Evolutionary conservation across 441 rosid genomes (phyloP).

Genomic region (Erysimum cheiri): DNA sequence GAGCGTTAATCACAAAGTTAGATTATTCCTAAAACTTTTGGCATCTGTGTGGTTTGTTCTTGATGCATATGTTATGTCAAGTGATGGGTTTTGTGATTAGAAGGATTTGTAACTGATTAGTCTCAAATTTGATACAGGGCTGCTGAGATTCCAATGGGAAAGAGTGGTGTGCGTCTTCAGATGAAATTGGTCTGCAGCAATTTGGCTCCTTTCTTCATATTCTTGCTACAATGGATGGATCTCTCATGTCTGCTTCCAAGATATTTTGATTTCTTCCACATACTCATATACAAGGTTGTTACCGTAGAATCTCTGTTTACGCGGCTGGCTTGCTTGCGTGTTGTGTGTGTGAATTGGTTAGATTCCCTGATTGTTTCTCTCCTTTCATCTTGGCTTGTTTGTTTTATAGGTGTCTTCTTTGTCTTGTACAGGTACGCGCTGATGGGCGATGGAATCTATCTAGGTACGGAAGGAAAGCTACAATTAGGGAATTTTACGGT

Average conservation of each 20-base stretch:
- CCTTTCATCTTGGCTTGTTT: constrained; percentile 35
- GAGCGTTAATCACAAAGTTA: no score
- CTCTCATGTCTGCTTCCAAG: constrained; percentile 85
- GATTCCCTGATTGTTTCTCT: constrained; percentile 31
- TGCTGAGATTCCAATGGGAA: constrained; percentile 82
- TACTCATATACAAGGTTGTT: constrained; percentile 79
- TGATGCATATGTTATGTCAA: constrained; percentile 5
- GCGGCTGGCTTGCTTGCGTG: neutral
- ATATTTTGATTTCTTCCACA: constrained; percentile 81
- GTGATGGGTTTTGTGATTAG: neutral
- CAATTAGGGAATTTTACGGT: constrained; percentile 91
- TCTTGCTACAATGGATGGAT: constrained; percentile 84
- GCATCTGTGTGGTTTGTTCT: neutral
- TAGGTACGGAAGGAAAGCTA: constrained; percentile 81
- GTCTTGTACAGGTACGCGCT: constrained; percentile 59
- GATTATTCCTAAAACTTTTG: no score
- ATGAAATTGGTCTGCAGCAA: constrained; percentile 89
- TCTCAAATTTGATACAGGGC: constrained; percentile 54
- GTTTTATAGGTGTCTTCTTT: constrained; percentile 37
- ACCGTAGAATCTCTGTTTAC: constrained; percentile 8
- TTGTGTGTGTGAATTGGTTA: constrained; percentile 14
- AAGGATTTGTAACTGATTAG: constrained; percentile 14
- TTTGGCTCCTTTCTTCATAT: constrained; percentile 80
- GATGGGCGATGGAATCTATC: constrained; percentile 65
- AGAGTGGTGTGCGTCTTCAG: constrained; percentile 69